These are phyloP conservation scores for Psophocarpus tetragonolobus DNA, from an alignment of 306 rosid genomes.

Conservation along the genomic window DNA sequence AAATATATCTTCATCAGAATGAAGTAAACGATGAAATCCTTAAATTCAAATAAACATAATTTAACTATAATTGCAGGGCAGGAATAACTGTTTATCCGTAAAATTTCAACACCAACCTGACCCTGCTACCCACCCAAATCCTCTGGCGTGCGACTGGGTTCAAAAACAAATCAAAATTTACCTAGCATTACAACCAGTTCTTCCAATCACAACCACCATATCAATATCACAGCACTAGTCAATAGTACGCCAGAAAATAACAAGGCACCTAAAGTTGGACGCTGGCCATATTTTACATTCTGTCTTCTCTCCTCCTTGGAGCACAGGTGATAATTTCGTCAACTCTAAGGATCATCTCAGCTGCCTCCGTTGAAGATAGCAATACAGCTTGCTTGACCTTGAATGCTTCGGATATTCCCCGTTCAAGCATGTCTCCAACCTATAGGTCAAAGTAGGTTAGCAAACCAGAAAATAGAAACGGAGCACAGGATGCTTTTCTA, in stretches of 20 bases:
- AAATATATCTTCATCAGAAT: background rate
- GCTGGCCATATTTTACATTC: constrained; percentile 60
- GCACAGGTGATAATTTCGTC: constrained; percentile 98
- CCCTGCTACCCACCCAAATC: background rate
- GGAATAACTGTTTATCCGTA: background rate
- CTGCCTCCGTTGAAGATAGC: constrained; percentile 94
- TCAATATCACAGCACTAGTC: background rate
- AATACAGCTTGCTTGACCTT: constrained; percentile 93
- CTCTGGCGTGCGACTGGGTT: background rate
- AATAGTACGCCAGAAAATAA: background rate
- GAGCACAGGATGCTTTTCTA: background rate
- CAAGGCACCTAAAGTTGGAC: background rate
- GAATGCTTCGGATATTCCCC: constrained; percentile 83
- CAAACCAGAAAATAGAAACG: constrained; percentile 3
- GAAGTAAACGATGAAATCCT: background rate
- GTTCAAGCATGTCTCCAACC: constrained; percentile 92
- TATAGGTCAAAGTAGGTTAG: constrained; percentile 26
- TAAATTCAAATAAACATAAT: background rate
- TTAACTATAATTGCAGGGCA: background rate
- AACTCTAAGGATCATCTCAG: constrained; percentile 97
- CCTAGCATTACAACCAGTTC: constrained; percentile 19
- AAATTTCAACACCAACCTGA: background rate
- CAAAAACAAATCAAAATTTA: background rate
- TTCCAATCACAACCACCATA: constrained; percentile 10
- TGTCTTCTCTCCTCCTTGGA: constrained; percentile 91